phyloP scores from a whole-genome alignment of 208 protist genomes.

The Novymonas esmeraldas region DNA sequence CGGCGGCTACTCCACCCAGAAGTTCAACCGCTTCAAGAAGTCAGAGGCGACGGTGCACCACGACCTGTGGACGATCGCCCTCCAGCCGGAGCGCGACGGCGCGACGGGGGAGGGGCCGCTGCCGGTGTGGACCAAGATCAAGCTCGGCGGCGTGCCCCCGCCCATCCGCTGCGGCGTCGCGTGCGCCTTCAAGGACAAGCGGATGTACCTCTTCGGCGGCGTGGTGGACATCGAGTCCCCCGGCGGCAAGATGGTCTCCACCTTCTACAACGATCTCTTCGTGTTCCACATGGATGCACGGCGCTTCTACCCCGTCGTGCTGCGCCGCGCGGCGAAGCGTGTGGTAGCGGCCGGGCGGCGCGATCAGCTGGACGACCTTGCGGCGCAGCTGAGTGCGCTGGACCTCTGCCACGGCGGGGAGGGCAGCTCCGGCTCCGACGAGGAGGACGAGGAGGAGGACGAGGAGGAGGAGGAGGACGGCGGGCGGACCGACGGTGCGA shows the following conservation, averaged over 20 bases:
- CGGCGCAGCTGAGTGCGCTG: constrained; percentile 67
- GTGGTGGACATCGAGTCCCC: constrained; percentile 90
- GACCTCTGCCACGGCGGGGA: constrained; percentile 39
- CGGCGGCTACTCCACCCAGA: constrained; percentile 89
- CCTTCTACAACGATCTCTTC: constrained; percentile 91
- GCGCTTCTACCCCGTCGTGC: constrained; percentile 87
- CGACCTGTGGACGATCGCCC: constrained; percentile 83
- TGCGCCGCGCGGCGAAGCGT: constrained; percentile 42
- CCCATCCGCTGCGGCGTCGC: constrained; percentile 80
- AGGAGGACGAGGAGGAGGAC: constrained; percentile 38
- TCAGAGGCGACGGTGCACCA: constrained; percentile 89
- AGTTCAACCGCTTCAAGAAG: constrained; percentile 91
- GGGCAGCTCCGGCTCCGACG: constrained; percentile 19
- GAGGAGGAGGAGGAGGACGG: constrained; percentile 32
- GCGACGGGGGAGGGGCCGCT: constrained; percentile 11
- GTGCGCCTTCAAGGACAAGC: constrained; percentile 70
- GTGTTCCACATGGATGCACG: constrained; percentile 91
- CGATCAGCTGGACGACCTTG: constrained; percentile 45
- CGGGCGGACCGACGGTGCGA: constrained; percentile 2
- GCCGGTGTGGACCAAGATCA: constrained; percentile 78
- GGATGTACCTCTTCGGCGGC: constrained; percentile 92
- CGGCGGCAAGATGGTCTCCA: constrained; percentile 85
- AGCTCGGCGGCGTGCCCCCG: constrained; percentile 82
- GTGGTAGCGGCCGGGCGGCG: background rate
- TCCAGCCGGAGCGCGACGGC: constrained; percentile 24